A percentile compares a stretch with the other conserved stretches of the same genome.
These are phyloP conservation scores for Trichomonascaceae sp. DNA, from an alignment of 1,139 yeast species.

Conservation along the genomic window DNA sequence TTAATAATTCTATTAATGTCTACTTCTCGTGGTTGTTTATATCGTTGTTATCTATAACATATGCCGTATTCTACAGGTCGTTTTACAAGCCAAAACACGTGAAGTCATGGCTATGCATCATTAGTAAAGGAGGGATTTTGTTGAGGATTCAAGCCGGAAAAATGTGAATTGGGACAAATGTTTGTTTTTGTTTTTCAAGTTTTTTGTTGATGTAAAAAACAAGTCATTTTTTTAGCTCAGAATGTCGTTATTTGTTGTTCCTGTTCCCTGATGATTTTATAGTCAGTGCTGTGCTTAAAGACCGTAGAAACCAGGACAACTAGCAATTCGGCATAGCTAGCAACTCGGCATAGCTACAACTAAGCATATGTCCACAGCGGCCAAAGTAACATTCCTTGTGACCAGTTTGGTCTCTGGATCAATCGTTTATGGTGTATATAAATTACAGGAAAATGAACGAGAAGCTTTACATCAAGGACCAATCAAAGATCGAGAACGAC, in stretches of 20 bases:
- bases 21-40: neutral
- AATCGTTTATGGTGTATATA: conserved; percentile 61
- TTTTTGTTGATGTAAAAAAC: too few relatives aligned
- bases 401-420: conserved; percentile 52
- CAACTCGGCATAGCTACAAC: too few relatives aligned
- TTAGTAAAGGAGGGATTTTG: neutral
- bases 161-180: neutral
- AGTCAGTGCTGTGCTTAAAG: too few relatives aligned
- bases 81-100: neutral
- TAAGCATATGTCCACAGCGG: conserved; percentile 66
- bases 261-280: too few relatives aligned
- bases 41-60: neutral
- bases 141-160: neutral
- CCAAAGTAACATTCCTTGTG: conserved; percentile 60
- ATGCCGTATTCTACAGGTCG: neutral
- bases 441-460: conserved; percentile 60
- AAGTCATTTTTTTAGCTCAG: too few relatives aligned
- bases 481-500: conserved; percentile 63
- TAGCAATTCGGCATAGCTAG: too few relatives aligned
- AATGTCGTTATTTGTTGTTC: too few relatives aligned
- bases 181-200: too few relatives aligned
- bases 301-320: too few relatives aligned
- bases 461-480: conserved; percentile 73
- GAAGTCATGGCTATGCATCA: neutral
- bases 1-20: too few relatives aligned